Evolutionary conservation across 306 rosid genomes (phyloP).

Genomic region (Rosa multiflora): DNA sequence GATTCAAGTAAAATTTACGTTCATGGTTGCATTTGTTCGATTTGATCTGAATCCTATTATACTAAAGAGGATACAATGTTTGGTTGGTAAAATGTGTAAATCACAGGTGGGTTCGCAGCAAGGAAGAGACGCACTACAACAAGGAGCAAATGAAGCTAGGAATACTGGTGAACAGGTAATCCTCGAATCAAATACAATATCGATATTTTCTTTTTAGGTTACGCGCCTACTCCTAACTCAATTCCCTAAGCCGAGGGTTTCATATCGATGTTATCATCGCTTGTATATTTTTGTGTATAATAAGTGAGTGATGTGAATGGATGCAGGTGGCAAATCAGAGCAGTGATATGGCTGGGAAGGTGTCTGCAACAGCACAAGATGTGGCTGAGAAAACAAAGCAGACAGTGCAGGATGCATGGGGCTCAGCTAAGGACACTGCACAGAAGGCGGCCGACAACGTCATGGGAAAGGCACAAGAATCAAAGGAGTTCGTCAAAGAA

Average conservation of each 20-base stretch:
- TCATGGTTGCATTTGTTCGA: not conserved
- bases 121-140: constrained; percentile 39
- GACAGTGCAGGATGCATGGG: constrained; percentile 68
- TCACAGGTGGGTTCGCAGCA: constrained; percentile 36
- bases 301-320: constrained; percentile 10
- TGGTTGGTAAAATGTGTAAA: not conserved
- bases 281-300: not conserved
- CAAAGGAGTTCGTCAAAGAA: constrained; percentile 53
- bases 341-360: constrained; percentile 36
- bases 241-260: too few relatives aligned
- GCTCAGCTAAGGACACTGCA: constrained; percentile 57
- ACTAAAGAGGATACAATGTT: not conserved
- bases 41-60: not conserved
- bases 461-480: constrained; percentile 42
- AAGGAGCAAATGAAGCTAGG: constrained; percentile 40
- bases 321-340: constrained; percentile 43
- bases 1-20: constrained; percentile 39
- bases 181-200: not conserved
- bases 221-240: too few relatives aligned
- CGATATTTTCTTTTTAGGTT: not conserved
- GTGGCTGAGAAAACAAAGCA: constrained; percentile 60
- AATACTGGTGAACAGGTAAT: constrained; percentile 44
- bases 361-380: constrained; percentile 49
- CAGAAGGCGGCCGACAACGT: constrained; percentile 49
- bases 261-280: not conserved